Conservation (phyloP, 768 basidiomycete species). For the Mycena maculata region DNA sequence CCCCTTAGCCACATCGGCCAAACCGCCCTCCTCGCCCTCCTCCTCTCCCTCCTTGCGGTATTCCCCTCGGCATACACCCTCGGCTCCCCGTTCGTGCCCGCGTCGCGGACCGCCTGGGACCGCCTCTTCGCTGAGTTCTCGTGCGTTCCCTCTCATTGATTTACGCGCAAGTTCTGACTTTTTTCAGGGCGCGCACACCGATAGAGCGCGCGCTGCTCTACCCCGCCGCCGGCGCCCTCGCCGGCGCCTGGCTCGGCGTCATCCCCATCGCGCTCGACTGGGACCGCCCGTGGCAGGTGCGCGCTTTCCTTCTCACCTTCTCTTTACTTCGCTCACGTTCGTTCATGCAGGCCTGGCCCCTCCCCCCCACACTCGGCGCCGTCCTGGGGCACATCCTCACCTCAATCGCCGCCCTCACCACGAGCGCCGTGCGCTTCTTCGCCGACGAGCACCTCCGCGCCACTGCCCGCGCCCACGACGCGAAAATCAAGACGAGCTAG, state of each 20-base stretch:
- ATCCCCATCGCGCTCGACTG: conserved; percentile 94
- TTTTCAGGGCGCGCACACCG: conserved; percentile 63
- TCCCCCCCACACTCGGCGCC: conserved; percentile 81
- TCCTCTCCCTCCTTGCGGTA: conserved; percentile 73
- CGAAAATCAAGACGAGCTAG: conserved; percentile 40
- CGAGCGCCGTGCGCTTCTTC: conserved; percentile 53
- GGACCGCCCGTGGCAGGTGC: conserved; percentile 97
- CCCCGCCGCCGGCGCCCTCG: conserved; percentile 75
- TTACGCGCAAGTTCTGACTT: background rate
- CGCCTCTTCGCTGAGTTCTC: conserved; percentile 83
- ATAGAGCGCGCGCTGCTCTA: conserved; percentile 85
- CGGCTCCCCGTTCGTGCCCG: conserved; percentile 66
- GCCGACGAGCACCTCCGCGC: conserved; percentile 52
- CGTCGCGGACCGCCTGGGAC: conserved; percentile 72
- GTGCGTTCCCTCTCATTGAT: conserved; percentile 56
- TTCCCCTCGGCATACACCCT: conserved; percentile 79
- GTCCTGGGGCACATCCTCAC: conserved; percentile 75
- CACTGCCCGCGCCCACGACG: conserved; percentile 27
- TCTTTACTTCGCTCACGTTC: conserved; percentile 18
- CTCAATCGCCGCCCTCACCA: conserved; percentile 64
- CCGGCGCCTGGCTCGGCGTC: conserved; percentile 85
- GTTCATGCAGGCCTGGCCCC: conserved; percentile 76
- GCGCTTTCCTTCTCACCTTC: conserved; percentile 37
- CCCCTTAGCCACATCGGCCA: conserved; percentile 60
- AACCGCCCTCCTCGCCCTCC: conserved; percentile 76